Evolutionary conservation across 345 rosid species (phyloP).

Genomic region (Populus euphratica): DNA sequence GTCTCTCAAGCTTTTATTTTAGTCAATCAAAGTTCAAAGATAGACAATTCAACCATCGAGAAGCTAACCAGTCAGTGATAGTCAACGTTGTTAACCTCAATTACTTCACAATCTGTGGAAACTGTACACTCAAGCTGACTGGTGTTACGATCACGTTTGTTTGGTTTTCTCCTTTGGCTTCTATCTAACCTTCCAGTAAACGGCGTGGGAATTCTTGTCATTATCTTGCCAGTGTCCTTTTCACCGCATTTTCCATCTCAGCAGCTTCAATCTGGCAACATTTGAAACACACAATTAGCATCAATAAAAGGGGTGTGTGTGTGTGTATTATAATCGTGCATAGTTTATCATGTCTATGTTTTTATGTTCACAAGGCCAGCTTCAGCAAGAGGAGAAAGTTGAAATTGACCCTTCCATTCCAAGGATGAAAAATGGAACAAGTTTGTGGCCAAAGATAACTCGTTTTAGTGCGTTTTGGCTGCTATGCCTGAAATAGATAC

Average conservation of each 20-base stretch:
- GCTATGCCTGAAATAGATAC: neutral
- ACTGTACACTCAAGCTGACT: neutral
- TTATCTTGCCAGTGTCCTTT: constrained; percentile 35
- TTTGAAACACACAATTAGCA: neutral
- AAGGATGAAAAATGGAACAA: neutral
- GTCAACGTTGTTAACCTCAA: neutral
- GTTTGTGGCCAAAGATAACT: neutral
- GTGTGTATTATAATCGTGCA: neutral
- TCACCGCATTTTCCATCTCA: constrained; percentile 42
- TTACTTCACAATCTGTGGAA: neutral
- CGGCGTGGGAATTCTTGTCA: constrained; percentile 30
- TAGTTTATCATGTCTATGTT: neutral
- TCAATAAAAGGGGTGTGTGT: neutral
- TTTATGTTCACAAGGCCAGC: neutral
- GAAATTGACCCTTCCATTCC: neutral
- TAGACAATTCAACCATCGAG: neutral
- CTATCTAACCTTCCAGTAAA: constrained; percentile 18
- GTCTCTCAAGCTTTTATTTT: neutral
- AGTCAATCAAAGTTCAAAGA: neutral
- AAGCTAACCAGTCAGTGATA: neutral
- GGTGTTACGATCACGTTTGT: neutral
- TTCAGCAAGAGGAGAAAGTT: neutral
- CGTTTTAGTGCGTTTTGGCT: neutral
- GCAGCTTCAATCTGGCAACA: constrained; percentile 43
- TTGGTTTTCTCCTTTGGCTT: neutral